Conservation (phyloP, 2,329 filamentous ascomycete species). For the Tolypocladium nubicola region DNA sequence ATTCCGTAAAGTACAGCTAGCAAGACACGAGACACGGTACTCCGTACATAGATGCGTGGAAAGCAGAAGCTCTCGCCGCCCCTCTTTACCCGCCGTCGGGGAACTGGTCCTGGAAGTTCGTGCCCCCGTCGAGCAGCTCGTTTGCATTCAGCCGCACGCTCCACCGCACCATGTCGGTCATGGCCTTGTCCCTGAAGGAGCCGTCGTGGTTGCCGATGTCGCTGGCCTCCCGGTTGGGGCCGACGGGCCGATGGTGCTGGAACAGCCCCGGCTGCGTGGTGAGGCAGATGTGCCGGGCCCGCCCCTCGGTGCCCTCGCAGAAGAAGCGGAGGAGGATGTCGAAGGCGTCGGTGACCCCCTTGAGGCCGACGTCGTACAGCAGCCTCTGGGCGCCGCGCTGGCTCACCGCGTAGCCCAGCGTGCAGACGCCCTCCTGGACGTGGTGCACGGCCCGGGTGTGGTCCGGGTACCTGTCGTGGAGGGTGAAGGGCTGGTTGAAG, state of each 20-base stretch:
- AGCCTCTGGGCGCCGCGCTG: conserved; percentile 31
- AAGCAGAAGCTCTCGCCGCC: background rate
- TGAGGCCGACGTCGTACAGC: conserved; percentile 31
- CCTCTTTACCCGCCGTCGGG: background rate
- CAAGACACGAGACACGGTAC: background rate
- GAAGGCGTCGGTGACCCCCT: conserved; percentile 25
- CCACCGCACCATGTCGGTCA: conserved; percentile 25
- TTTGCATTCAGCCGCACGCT: conserved; percentile 30
- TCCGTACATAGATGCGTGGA: background rate
- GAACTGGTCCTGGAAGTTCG: conserved; percentile 14
- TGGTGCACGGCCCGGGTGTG: conserved; percentile 35
- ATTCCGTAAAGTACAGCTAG: background rate
- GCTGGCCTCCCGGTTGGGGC: conserved; percentile 20
- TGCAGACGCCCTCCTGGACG: conserved; percentile 26
- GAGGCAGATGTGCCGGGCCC: conserved; percentile 26
- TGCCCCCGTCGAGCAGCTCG: conserved; percentile 22
- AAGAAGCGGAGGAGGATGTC: conserved; percentile 36
- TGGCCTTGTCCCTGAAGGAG: conserved; percentile 15
- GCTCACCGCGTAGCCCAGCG: conserved; percentile 32
- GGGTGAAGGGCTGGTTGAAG: conserved; percentile 22
- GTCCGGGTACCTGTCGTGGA: conserved; percentile 20
- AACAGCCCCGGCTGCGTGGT: conserved; percentile 32
- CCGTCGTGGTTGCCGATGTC: conserved; percentile 24
- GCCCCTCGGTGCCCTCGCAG: conserved; percentile 27
- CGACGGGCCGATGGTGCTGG: conserved; percentile 31